Conservation (phyloP, 768 basidiomycete species). For the Suillus variegatus region DNA sequence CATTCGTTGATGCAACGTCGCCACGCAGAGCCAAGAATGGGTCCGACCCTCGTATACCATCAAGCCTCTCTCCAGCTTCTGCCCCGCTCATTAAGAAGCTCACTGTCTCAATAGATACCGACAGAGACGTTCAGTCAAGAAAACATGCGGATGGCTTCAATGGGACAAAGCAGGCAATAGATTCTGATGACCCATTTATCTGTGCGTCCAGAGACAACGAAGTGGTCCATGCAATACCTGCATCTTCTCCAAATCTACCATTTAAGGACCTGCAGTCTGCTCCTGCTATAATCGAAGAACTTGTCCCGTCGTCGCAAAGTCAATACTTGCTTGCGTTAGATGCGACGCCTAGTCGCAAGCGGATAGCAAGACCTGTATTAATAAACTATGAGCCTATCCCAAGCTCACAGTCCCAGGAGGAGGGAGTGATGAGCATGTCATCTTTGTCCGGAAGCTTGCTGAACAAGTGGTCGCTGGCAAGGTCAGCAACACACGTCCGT, state of each 20-base stretch:
- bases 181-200: conserved; percentile 4
- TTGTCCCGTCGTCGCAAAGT: conserved; percentile 33
- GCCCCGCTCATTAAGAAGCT: background rate
- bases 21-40: background rate
- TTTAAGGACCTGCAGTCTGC: background rate
- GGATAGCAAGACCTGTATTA: conserved; percentile 23
- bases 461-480: conserved; percentile 7
- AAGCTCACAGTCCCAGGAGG: conserved; percentile 36
- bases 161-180: background rate
- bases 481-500: conserved; percentile 14
- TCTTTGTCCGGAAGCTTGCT: background rate
- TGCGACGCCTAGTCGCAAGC: conserved; percentile 36
- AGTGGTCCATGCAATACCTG: background rate
- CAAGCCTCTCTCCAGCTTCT: background rate
- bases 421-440: conserved; percentile 24
- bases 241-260: background rate
- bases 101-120: background rate
- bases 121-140: background rate
- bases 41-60: background rate
- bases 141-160: background rate
- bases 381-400: conserved; percentile 16
- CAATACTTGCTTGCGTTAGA: conserved; percentile 34
- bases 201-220: background rate
- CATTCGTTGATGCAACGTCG: background rate
- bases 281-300: conserved; percentile 7